These are phyloP conservation scores for Blastobotrys aristatus DNA, from an alignment of 1,139 yeast species.

Conservation along the genomic window DNA sequence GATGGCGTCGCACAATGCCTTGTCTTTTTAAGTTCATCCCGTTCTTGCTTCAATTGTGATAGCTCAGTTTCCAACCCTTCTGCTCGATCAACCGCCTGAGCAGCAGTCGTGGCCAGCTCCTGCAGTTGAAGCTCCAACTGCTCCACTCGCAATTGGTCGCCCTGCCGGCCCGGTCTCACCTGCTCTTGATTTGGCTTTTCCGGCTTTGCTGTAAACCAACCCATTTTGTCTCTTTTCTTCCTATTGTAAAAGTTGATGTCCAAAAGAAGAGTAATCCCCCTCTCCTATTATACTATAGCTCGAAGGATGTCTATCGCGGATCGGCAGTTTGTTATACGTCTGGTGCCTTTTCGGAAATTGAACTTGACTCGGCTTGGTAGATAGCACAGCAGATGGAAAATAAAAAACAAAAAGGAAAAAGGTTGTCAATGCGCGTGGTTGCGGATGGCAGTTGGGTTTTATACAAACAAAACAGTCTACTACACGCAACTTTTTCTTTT, in stretches of 20 bases:
- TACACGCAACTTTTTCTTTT: no score
- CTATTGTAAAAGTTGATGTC: background rate
- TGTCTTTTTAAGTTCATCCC: background rate
- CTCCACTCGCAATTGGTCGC: conserved; percentile 29
- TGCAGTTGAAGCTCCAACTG: conserved; percentile 32
- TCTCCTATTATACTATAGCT: no score
- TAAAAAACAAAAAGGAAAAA: no score
- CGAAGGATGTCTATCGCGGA: no score
- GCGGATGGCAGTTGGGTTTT: no score
- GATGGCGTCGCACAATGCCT: conserved; percentile 6
- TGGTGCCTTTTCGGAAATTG: no score
- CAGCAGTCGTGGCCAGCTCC: conserved; percentile 31
- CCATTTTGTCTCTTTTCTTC: background rate
- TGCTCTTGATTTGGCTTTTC: background rate
- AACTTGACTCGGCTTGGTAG: no score
- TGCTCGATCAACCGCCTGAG: conserved; percentile 34
- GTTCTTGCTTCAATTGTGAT: conserved; percentile 1
- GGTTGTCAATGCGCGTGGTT: no score
- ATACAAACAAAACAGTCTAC: no score
- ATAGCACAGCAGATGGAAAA: no score
- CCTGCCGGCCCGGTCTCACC: conserved; percentile 26
- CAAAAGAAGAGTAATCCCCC: background rate
- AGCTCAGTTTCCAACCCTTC: conserved; percentile 29
- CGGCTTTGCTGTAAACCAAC: background rate
- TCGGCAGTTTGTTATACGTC: no score